Evolutionary conservation across 805 yeast genomes (phyloP), one percentile per base, ranked within the genome.

Genomic region (Zygoascus tannicola): DNA sequence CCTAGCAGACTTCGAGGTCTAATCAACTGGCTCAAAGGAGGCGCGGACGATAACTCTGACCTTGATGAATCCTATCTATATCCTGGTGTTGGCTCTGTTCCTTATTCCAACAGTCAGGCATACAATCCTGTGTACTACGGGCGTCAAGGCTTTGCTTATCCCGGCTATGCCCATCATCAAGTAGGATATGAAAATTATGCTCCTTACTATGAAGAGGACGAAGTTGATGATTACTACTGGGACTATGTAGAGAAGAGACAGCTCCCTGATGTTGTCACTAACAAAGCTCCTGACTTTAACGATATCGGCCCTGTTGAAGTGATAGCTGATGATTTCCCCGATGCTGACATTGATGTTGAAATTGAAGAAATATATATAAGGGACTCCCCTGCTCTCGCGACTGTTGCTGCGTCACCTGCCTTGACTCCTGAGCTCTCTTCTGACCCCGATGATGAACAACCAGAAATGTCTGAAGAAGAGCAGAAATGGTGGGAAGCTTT

Each of bases 211-310:
- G 8, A 15, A 4, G 26, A 7, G 18, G 35, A 30, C 4, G 35
- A 39, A 5, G 42, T 28, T 3, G 36, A 30, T 35, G 23, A 39
- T 20, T 39, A 28, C 36, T 39, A 39, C 28, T 30, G 28, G 22
- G 42, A 39, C 22, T 32, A 32, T 18, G 18, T 22, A 14, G 35
- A 28, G 26, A 19, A 26, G 30, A 26, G 30, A 26, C 10, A 26
- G 7, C 10, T 26, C 12, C 10, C 30, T 26, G 30, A 26, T 8
- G 30, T 8, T 26, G 30, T n/a, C n/a, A n/a, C n/a, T n/a, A 16
- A 33, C 19, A 15, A 12, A 12, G 36, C 36, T 12, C 36, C 36
- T n/a, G 36, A 33, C 14, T 33, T 33, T 16, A 19, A 16, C 19
- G 36, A 33, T 33, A 21, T 33, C 15, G 32, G 32, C 15, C 20